These are phyloP conservation scores for Tremella mesenterica DNA, from an alignment of 768 basidiomycete genomes.

Conservation along the genomic window DNA sequence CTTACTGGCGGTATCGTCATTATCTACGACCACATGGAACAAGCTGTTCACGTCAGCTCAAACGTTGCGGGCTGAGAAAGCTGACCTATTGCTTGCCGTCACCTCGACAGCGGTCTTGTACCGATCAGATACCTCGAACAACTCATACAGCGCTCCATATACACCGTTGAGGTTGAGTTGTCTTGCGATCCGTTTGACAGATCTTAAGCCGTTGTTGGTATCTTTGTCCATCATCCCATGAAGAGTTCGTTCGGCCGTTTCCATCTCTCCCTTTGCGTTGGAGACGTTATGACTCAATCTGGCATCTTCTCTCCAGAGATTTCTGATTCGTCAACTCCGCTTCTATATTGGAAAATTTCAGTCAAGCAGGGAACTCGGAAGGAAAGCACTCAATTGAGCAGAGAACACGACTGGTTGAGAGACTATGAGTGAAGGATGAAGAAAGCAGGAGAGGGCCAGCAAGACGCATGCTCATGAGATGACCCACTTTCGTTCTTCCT, in stretches of 20 bases:
- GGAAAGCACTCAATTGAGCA: too few species aligned
- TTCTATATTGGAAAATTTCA: neutral
- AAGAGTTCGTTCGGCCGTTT: conserved; percentile 66
- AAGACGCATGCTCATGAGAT: too few species aligned
- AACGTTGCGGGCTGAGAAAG: neutral
- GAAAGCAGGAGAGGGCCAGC: too few species aligned
- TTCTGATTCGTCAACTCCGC: conserved; percentile 44
- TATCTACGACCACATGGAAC: conserved; percentile 96
- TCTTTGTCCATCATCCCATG: conserved; percentile 98
- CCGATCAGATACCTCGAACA: conserved; percentile 83
- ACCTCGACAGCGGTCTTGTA: conserved; percentile 90
- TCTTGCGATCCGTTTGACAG: conserved; percentile 75
- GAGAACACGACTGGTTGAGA: neutral
- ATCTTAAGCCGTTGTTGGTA: conserved; percentile 75
- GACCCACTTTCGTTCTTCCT: conserved; percentile 54
- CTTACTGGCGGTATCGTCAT: conserved; percentile 81
- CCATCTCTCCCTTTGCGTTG: conserved; percentile 70
- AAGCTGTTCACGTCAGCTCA: conserved; percentile 51
- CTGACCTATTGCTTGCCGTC: conserved; percentile 87
- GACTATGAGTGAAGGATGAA: too few species aligned
- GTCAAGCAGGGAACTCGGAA: too few species aligned
- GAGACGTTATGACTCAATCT: conserved; percentile 69
- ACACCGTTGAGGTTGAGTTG: conserved; percentile 69
- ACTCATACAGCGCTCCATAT: conserved; percentile 85
- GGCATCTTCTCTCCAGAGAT: conserved; percentile 89